Base-by-base conservation (phyloP, 768 basidiomycete species). In the Butyriboletus loyo region DNA sequence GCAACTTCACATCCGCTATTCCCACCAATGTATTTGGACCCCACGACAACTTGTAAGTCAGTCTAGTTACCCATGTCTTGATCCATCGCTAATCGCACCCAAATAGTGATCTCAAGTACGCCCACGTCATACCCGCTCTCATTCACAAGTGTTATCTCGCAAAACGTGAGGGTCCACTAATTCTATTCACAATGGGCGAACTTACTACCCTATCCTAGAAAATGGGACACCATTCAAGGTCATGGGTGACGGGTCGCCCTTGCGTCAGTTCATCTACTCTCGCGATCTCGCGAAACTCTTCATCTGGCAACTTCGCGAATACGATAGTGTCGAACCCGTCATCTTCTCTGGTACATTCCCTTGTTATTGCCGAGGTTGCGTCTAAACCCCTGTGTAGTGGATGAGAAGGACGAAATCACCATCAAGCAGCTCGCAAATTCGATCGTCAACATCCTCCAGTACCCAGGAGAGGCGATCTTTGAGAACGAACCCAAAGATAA, bases 181-280 rank as follows among this genome's bases (percentile, higher is more conserved):
- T 11, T 0, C 17, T 19, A 7, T 37, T 30, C 24, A 7, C 27
- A 27, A 24, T 24, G 40, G 13, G 15, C 46, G 31, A 35, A 36
- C 47, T 53, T 10, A 52, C 34, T 17, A 9, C n/a, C 25, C 19
- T 7, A 14, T 46, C 2, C 84, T 85, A 92, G 75, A 91, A 89
- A 71, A 67, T 25, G 78, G 77, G 53, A 91, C 89, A 0, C 86
- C 89, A 5, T 95, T 98, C 72, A 76, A 85, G 46, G 89, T 96
- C n/a, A 73, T 85, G 45, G 95, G 95, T 11, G 88, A 91, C 0
- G 95, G 95, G 31, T 92, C 87, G 60, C 95, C 95, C 7, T 80
- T 97, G 32, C 83, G 95, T n/a, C 95, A 98, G 69, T 98, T 98
- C 69, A 95, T 97, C 71, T 98, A 93, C 74, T 97, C 95, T n/a